Base-by-base conservation (phyloP, 305 asterid genomes). In the Fraxinus platypoda region DNA sequence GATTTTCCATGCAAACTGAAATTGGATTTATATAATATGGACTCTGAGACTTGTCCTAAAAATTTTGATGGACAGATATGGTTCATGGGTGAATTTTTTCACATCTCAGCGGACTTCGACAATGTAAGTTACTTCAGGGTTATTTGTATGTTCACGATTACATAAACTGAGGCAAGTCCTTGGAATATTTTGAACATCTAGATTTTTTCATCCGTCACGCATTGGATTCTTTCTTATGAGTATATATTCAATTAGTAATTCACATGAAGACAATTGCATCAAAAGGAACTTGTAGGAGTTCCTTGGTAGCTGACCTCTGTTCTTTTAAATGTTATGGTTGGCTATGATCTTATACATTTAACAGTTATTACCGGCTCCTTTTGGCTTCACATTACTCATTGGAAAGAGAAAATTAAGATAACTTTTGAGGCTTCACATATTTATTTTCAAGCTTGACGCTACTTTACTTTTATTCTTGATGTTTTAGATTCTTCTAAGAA, bases 71-170 rank as follows among this genome's bases (percentile, higher is more conserved):
- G 46, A 81, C 92, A 93, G 97, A 88, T 92, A 78, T 93, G 97
- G 97, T 91, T 93, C 88, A 92, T 91, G 97, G 97, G 97, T 77
- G 91, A 91, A 89, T 88, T 87, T 81, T 90, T 90, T 84, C 96
- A 92, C 85, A 89, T 92, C 83, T 90, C 95, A 84, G 81, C 94
- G 6, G 97, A 93, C 83, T 88, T 93, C 59, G 97, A 90, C 81
- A 90, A 85, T 87, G 97, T 93, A 90, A 92, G 97, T 83, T 33
- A 78, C 74, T 80, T 81, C 80, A 81, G 17, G 75, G 79, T 79
- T 41, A 76, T 62, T 72, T 64, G 37, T 80, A 34, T 28, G 25
- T 41, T 49, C 54, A 71, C 59, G 80, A 78, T 78, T 4, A 72
- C 70, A 19, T 46, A 31, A 82, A 64, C 77, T 62, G 49, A 78